Evolutionary conservation across 73 alveolate genomes (phyloP).

Genomic region (Diophrys appendiculata): DNA sequence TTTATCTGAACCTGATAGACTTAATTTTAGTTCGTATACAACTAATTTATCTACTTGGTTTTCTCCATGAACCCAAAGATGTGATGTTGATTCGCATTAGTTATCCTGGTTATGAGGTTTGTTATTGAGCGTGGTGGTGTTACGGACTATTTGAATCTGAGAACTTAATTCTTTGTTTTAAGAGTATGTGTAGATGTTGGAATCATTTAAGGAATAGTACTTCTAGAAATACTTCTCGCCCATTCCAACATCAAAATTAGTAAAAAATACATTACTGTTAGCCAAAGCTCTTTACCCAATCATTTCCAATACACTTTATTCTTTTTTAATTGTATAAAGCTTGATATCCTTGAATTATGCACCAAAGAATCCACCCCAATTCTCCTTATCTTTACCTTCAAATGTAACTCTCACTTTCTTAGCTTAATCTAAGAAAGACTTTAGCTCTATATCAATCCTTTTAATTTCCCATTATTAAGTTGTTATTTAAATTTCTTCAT

Average conservation of each 20-base stretch:
- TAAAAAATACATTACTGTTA: not conserved
- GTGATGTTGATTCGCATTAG: no score
- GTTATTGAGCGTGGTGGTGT: slow-evolving; percentile 1
- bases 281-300: slow-evolving; percentile 10
- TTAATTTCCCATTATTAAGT: slow-evolving; percentile 9
- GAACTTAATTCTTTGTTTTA: not conserved
- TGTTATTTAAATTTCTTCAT: not conserved
- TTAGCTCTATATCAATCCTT: not conserved
- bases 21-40: no score
- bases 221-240: slow-evolving; percentile 15
- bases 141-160: not conserved
- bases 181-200: no score
- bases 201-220: no score
- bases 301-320: not conserved
- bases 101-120: not conserved
- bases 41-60: no score
- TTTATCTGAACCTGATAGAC: no score
- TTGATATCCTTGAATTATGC: slow-evolving; percentile 34
- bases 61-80: no score
- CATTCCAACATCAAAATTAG: slow-evolving; percentile 20
- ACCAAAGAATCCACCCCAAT: slow-evolving; percentile 83
- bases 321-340: not conserved
- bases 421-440: not conserved
- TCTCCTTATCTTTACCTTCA: slow-evolving; percentile 71
- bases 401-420: slow-evolving; percentile 32